Conservation (phyloP, 2,329 filamentous ascomycete genomes). For the Trichoderma atrobrunneum region DNA sequence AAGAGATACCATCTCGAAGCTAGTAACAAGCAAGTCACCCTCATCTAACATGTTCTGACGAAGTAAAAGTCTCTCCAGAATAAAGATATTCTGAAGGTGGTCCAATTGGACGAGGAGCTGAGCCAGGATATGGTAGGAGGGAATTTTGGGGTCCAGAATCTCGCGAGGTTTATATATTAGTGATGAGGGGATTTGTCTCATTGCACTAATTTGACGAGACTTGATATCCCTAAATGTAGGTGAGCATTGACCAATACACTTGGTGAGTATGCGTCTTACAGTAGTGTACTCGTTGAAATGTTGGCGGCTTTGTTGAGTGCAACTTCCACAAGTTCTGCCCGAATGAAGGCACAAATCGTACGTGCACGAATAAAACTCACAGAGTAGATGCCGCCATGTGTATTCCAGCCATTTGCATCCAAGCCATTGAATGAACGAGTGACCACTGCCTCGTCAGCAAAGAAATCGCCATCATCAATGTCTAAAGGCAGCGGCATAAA, state of each 20-base stretch:
- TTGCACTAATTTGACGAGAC: background rate
- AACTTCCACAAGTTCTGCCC: background rate
- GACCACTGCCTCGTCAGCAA: background rate
- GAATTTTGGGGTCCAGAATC: background rate
- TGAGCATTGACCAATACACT: background rate
- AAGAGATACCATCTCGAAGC: background rate
- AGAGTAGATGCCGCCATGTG: background rate
- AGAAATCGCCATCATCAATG: background rate
- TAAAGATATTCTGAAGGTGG: background rate
- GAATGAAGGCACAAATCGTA: background rate
- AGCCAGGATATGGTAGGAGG: background rate
- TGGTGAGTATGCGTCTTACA: background rate
- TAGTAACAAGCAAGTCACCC: background rate
- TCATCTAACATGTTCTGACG: background rate
- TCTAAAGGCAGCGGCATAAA: background rate
- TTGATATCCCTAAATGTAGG: background rate
- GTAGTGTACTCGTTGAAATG: background rate
- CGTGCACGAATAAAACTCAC: background rate
- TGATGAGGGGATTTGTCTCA: background rate
- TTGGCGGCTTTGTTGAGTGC: background rate
- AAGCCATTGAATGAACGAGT: background rate
- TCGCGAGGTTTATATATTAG: background rate
- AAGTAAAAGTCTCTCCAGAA: background rate
- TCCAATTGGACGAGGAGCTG: background rate
- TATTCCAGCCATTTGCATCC: background rate